These are phyloP conservation scores for Arabidopsis hybrid DNA, from an alignment of 441 rosid genomes.

Conservation along the genomic window DNA sequence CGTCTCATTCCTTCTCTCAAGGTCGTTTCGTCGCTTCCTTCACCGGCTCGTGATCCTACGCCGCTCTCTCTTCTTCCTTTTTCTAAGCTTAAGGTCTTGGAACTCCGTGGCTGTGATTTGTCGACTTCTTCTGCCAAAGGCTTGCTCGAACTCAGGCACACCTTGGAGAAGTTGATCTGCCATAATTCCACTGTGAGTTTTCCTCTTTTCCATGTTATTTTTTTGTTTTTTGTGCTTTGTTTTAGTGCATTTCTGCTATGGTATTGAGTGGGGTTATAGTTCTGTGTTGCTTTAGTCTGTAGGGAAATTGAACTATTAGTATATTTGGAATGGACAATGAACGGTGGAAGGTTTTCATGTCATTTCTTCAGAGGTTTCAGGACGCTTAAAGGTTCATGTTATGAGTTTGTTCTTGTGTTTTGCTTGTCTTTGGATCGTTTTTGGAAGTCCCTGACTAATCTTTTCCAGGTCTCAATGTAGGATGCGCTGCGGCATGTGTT, in stretches of 20 bases:
- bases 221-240: neutral
- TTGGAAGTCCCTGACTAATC: constrained; percentile 32
- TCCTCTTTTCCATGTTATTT: neutral
- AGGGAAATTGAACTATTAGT: constrained; percentile 39
- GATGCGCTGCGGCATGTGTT: constrained; percentile 95
- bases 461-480: constrained; percentile 50
- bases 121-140: constrained; percentile 94
- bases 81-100: constrained; percentile 76
- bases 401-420: constrained; percentile 24
- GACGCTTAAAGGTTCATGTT: constrained; percentile 37
- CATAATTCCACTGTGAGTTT: constrained; percentile 93
- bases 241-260: constrained; percentile 31
- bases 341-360: constrained; percentile 31
- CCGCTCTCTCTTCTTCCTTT: constrained; percentile 87
- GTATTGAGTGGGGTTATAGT: constrained; percentile 37
- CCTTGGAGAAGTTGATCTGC: constrained; percentile 91
- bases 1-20: constrained; percentile 81
- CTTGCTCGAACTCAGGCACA: constrained; percentile 84
- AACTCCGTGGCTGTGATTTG: constrained; percentile 94
- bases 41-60: constrained; percentile 89
- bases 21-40: constrained; percentile 82
- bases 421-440: constrained; percentile 6
- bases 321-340: constrained; percentile 38
- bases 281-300: constrained; percentile 37
- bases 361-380: constrained; percentile 39